Percentiles rank a stretch among this genome's conserved stretches.
Evolutionary conservation across 192 early-diverging fungal genomes (phyloP).

Genomic region (Gryganskiella cystojenkinii): DNA sequence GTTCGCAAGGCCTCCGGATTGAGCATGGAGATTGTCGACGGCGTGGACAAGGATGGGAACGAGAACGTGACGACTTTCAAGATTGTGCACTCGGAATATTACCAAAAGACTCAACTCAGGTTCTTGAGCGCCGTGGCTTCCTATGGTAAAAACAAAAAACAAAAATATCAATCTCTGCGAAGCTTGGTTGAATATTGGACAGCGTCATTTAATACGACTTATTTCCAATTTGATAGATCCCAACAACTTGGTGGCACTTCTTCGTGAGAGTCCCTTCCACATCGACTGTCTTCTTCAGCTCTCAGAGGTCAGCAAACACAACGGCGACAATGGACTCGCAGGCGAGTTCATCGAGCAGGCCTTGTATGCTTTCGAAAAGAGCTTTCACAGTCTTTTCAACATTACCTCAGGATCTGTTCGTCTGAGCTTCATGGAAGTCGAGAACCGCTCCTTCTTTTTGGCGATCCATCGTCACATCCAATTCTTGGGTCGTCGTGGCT

Average conservation of each 20-base stretch:
- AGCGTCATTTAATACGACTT: conserved; percentile 5
- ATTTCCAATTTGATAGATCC: conserved; percentile 61
- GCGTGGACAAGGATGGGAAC: conserved; percentile 52
- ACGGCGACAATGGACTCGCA: conserved; percentile 82
- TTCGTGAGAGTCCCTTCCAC: conserved; percentile 87
- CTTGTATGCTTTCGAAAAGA: conserved; percentile 86
- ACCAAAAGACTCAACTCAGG: conserved; percentile 78
- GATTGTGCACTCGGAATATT: conserved; percentile 76
- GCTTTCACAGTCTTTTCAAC: conserved; percentile 85
- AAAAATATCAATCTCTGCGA: no score
- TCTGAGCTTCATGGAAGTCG: conserved; percentile 76
- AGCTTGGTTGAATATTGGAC: no score
- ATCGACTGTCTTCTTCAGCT: conserved; percentile 87
- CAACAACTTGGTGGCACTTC: conserved; percentile 71
- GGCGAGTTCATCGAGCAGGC: conserved; percentile 90
- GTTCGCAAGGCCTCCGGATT: conserved; percentile 60
- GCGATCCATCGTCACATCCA: conserved; percentile 88
- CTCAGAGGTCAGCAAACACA: conserved; percentile 88
- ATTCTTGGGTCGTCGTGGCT: conserved; percentile 86
- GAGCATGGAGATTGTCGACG: conserved; percentile 61
- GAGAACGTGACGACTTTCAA: conserved; percentile 59
- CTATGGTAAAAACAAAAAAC: conserved; percentile 57
- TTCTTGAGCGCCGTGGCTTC: conserved; percentile 80
- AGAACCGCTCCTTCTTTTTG: conserved; percentile 87
- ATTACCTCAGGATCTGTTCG: conserved; percentile 69